Evolutionary conservation across 257 asterid genomes (phyloP), one percentile per base, ranked within the genome.

Genomic region (Solanum gandarillasii): DNA sequence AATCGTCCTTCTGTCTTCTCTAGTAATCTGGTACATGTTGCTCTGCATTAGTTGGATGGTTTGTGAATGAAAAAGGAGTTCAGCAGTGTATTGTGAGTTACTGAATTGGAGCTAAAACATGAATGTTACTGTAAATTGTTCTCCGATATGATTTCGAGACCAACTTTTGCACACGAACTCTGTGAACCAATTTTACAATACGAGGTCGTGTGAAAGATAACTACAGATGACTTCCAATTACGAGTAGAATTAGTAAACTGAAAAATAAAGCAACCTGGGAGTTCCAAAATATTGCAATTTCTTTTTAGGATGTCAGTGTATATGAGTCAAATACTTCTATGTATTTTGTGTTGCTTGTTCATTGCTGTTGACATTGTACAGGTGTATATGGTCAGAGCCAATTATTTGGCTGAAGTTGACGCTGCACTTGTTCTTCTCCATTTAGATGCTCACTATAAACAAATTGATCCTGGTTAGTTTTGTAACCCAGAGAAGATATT

Each of bases 391-490:
- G 91, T 93, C 74, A 90, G 94, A 58, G 89, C 91, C 25, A 88
- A 89, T 84, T 60, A 78, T 78, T 90, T 91, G 73, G 88, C 90
- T 43, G 91, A 89, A 88, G 93, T 90, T 76, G 93, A 93, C 16
- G 94, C 95, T 0, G 94, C 94, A 21, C 91, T 92, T 67, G 89
- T 91, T 90, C 92, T 92, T 86, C 41, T 92, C 75, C 92, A 85
- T n/a, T 87, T 92, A 87, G 90, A 88, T 62, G 87, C 89, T 32
- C 87, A 82, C 6, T 87, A 88, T 70, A 76, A 58, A 43, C 25
- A 38, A 55, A 84, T 12, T 67, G 73, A 84, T 16, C 41, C 79
- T 21, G 74, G 92, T 87, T 29, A 55, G 88, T 35, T 88, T 36
- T 25, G 32, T 23, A 32, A 83, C 10, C 32, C 85, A 31, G 27